Percentiles rank a stretch among this genome's conserved stretches.
phyloP scores from a whole-genome alignment of 495 filamentous ascomycete species.

The Lophium mytilinum region DNA sequence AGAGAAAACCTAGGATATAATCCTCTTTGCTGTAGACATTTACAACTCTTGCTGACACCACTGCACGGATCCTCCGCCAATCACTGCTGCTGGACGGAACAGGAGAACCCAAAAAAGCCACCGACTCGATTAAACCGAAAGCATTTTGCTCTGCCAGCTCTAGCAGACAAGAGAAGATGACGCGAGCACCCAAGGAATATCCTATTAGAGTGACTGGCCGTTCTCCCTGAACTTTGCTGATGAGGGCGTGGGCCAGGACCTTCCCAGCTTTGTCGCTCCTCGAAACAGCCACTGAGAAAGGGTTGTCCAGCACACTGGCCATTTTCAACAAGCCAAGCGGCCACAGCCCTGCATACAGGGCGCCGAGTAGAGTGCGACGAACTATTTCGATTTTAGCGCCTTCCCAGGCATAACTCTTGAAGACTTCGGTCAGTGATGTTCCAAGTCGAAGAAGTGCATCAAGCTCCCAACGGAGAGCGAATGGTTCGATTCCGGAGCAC shows the following conservation, averaged over 20 bases:
- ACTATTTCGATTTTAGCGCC: conserved; percentile 20
- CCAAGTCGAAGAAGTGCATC: conserved; percentile 26
- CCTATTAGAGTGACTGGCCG: conserved; percentile 25
- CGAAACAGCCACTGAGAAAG: conserved; percentile 24
- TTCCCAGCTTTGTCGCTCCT: conserved; percentile 28
- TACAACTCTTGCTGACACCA: conserved; percentile 48
- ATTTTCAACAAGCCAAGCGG: conserved; percentile 23
- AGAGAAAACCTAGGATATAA: conserved; percentile 53
- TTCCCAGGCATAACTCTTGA: conserved; percentile 26
- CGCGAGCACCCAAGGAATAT: conserved; percentile 27
- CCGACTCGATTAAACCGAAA: conserved; percentile 27
- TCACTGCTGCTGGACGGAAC: conserved; percentile 34
- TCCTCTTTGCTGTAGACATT: conserved; percentile 55
- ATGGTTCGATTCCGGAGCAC: conserved; percentile 20
- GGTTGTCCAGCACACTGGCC: conserved; percentile 25
- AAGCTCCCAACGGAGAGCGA: conserved; percentile 27
- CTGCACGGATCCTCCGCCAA: conserved; percentile 49
- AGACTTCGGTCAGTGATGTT: conserved; percentile 22
- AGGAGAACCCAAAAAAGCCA: conserved; percentile 22
- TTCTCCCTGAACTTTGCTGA: conserved; percentile 24
- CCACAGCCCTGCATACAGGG: conserved; percentile 25
- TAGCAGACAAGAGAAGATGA: conserved; percentile 24
- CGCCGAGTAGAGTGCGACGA: conserved; percentile 22
- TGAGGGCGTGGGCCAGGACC: conserved; percentile 26
- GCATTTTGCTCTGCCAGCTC: conserved; percentile 25